Evolutionary conservation across 108 stramenopile species (phyloP), one percentile per base, ranked within the genome.

Genomic region (Skeletonema grethae): DNA sequence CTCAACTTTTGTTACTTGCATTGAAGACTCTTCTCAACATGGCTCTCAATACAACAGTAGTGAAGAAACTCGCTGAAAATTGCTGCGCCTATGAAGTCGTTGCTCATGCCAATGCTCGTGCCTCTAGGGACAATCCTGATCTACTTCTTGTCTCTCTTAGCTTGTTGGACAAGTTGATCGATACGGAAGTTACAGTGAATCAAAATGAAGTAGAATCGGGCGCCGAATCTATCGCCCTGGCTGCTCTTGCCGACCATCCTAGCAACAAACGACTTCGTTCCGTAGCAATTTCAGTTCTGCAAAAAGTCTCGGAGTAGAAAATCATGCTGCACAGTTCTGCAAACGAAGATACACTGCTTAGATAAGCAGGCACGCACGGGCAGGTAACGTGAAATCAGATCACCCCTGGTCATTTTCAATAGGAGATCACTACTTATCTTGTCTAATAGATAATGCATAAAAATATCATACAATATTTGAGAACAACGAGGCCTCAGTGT

Each of bases 21-120:
- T 65, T 73, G 24, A 18, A 18, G 11, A 38, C 57, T 20, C 72
- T 73, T 12, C 57, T 45, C 56, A 64, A 46, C 16, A 57, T 73
- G 39, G 63, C 56, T 45, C 64, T 18, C 61, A 58, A 48, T 12
- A 31, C 30, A 50, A 2, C 56, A 18, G 22, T 73, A 10, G 22
- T 29, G 0, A 50, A 38, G 45, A 29, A 38, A 0, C 63, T 73
- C 18, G 38, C 25, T 8, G 41, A 58, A 50, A 57, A 46, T 43
- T 36, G 34, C 29, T 65, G 38, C 39, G 36, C 34, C 8, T 56
- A 48, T 4, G 32, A 56, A 15, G 30, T 73, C 13, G 56, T 65
- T 24, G 22, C 18, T 2, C 8, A n/a, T 53, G 36, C 18, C 2
- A 6, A n/a, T 53, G 36, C 39, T 36, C 22, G 63, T 36, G 24